Conservation (phyloP, 225 moss, liverwort and hornwort genomes). For the Bryoerythrophyllum caledonicum region DNA sequence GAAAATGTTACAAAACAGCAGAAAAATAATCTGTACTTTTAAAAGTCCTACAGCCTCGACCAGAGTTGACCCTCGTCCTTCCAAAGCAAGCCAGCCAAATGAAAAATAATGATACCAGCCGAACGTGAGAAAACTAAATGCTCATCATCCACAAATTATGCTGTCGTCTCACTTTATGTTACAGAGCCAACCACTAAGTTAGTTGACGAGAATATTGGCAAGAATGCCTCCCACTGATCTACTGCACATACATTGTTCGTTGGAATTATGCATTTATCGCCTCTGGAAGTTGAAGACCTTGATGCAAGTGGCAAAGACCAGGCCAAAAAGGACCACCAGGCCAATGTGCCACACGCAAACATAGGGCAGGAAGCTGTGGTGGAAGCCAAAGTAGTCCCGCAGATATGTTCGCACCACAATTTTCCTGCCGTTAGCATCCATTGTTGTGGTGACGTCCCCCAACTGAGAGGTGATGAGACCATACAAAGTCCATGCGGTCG, state of each 20-base stretch:
- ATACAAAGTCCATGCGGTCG: conserved; percentile 83
- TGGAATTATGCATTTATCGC: conserved; percentile 30
- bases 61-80: background rate
- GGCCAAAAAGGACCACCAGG: conserved; percentile 54
- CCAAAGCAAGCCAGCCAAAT: background rate
- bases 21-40: background rate
- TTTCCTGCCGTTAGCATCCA: background rate
- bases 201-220: background rate
- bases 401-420: conserved; percentile 32
- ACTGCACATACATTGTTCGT: background rate
- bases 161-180: conserved; percentile 20
- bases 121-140: background rate
- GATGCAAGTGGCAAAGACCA: conserved; percentile 73
- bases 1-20: background rate
- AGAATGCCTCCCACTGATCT: background rate
- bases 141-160: conserved; percentile 17
- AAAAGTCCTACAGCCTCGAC: background rate
- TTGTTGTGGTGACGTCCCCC: conserved; percentile 31
- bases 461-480: conserved; percentile 75
- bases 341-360: conserved; percentile 58
- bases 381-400: conserved; percentile 51
- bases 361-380: conserved; percentile 58
- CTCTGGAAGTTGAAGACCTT: conserved; percentile 85
- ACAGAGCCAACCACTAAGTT: conserved; percentile 8
- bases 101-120: background rate